phyloP scores from a whole-genome alignment of 805 yeast genomes.

The Candida piceae region DNA sequence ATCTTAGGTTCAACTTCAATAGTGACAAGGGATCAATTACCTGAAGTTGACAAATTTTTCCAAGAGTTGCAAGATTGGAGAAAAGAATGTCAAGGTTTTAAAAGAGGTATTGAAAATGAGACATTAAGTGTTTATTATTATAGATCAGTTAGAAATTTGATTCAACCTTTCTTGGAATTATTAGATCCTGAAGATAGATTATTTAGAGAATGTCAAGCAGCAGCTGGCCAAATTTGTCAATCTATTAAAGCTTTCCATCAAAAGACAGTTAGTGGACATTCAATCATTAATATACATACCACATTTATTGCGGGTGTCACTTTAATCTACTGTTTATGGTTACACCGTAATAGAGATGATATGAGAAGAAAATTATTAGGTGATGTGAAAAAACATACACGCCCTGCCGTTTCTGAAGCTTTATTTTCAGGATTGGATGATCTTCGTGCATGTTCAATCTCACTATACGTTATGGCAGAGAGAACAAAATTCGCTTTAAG shows the following conservation, averaged over 20 bases:
- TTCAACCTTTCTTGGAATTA: conserved; percentile 61
- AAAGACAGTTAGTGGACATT: conserved; percentile 56
- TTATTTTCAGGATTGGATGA: conserved; percentile 55
- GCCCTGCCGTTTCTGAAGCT: conserved; percentile 52
- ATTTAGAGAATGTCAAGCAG: conserved; percentile 64
- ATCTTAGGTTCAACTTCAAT: conserved; percentile 29
- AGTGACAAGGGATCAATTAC: conserved; percentile 36
- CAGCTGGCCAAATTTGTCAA: conserved; percentile 67
- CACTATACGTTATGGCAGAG: conserved; percentile 62
- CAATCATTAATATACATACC: conserved; percentile 62
- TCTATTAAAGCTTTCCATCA: conserved; percentile 59
- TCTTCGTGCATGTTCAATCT: conserved; percentile 58
- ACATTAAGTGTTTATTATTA: conserved; percentile 55
- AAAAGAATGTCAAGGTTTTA: conserved; percentile 43
- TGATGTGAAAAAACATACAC: conserved; percentile 53
- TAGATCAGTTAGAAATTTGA: conserved; percentile 51
- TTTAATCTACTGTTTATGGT: conserved; percentile 60
- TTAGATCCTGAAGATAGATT: conserved; percentile 56
- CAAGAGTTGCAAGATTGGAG: conserved; percentile 56
- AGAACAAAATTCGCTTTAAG: conserved; percentile 56
- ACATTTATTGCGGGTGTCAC: conserved; percentile 69
- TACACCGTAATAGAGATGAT: conserved; percentile 58
- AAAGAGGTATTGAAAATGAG: conserved; percentile 50
- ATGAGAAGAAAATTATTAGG: conserved; percentile 49
- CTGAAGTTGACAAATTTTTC: conserved; percentile 46